phyloP scores from a whole-genome alignment of 23 red algal species.

The Chondrus crispus region DNA sequence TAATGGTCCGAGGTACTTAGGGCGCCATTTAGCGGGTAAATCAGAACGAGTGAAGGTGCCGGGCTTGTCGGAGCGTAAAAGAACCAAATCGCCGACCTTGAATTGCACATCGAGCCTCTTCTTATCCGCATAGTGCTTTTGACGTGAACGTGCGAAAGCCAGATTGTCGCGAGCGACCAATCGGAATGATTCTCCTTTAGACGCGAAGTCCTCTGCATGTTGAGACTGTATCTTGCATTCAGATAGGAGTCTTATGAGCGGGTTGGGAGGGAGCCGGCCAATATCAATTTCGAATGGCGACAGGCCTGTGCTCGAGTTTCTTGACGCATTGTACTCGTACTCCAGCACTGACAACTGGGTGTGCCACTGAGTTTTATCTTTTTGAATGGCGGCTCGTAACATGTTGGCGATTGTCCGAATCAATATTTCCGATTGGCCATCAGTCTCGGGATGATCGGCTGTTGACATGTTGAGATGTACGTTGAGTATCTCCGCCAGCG shows the following conservation, averaged over 20 bases:
- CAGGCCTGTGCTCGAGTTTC: background rate
- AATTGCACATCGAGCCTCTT: background rate
- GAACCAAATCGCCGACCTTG: background rate
- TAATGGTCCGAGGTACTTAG: background rate
- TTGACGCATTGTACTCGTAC: background rate
- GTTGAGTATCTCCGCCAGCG: background rate
- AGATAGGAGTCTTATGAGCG: too few relatives aligned
- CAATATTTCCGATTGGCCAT: constrained; percentile 21
- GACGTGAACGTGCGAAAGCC: background rate
- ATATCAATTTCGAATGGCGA: constrained; percentile 19
- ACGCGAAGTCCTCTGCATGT: too few relatives aligned
- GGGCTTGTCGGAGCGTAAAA: background rate
- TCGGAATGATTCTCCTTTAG: too few relatives aligned
- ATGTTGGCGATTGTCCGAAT: background rate
- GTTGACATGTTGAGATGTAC: constrained; percentile 4
- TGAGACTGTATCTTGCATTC: too few relatives aligned
- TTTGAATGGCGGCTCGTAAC: background rate
- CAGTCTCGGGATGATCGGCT: constrained; percentile 23
- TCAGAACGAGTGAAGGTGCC: background rate
- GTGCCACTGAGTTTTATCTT: background rate
- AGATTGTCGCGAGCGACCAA: background rate
- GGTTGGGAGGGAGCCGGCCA: background rate
- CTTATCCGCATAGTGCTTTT: background rate
- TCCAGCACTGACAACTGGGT: background rate
- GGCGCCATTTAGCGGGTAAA: background rate